These are phyloP conservation scores for Perkinsus marinus DNA, from an alignment of 169 alveolate genomes.

Conservation along the genomic window DNA sequence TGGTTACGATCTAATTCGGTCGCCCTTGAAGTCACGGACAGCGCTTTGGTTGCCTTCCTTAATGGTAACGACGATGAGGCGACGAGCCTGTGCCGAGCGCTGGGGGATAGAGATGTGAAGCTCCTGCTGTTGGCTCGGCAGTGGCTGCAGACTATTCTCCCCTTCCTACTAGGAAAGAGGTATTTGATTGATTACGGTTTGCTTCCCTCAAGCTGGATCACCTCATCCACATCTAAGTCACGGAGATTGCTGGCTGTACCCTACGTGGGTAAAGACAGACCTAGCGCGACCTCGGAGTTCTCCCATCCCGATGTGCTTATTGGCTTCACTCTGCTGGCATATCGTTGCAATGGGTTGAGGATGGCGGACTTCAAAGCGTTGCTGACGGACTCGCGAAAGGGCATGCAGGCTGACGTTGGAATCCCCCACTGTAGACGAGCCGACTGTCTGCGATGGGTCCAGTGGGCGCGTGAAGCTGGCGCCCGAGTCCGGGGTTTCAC, in stretches of 20 bases:
- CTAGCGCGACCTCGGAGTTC: conserved; percentile 71
- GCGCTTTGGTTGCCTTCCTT: background rate
- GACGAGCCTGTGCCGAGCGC: background rate
- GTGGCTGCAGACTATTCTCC: conserved; percentile 68
- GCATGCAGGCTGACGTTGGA: background rate
- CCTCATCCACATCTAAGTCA: conserved; percentile 33
- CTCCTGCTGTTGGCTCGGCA: conserved; percentile 42
- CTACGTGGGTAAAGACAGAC: conserved; percentile 79
- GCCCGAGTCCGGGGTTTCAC: conserved; percentile 33
- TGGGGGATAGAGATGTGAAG: background rate
- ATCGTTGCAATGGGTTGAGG: conserved; percentile 70
- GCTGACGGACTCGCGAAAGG: conserved; percentile 8
- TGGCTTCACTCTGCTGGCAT: conserved; percentile 62
- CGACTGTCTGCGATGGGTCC: conserved; percentile 14
- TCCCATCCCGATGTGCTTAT: conserved; percentile 79
- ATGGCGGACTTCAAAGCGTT: conserved; percentile 50
- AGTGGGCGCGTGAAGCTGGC: conserved; percentile 35
- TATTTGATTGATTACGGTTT: conserved; percentile 39
- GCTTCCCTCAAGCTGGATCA: conserved; percentile 28
- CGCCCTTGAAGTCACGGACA: background rate
- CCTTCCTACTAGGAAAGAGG: conserved; percentile 59
- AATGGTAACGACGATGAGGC: background rate
- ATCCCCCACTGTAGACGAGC: conserved; percentile 16
- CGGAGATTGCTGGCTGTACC: conserved; percentile 76
- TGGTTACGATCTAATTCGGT: conserved; percentile 6